A percentile compares a stretch with the other conserved stretches of the same genome.
Conservation (phyloP, 73 alveolate species). For the Tetrahymena elliotti region DNA sequence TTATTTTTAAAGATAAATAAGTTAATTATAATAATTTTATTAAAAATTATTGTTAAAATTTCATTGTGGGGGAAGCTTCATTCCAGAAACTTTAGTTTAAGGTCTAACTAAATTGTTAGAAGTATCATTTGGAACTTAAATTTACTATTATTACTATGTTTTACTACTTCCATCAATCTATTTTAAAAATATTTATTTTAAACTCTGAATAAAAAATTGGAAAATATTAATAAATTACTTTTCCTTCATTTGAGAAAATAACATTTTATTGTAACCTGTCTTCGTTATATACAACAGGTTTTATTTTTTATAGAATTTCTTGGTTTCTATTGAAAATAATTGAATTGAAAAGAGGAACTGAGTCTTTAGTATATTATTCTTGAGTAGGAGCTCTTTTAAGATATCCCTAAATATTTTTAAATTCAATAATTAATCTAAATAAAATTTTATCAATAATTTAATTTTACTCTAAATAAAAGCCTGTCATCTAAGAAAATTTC, state of each 20-base stretch:
- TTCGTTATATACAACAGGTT: not conserved
- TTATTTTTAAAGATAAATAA: not conserved
- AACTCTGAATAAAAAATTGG: not conserved
- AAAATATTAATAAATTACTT: not conserved
- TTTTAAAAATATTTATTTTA: not conserved
- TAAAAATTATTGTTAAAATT: not conserved
- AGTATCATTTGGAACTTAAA: not conserved
- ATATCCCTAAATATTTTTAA: not conserved
- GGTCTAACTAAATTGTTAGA: not conserved
- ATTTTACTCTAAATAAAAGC: constrained; percentile 52
- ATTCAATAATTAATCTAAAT: not conserved
- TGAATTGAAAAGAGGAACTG: not conserved
- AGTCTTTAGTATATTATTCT: not conserved
- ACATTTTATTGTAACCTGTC: not conserved
- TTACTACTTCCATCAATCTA: not conserved
- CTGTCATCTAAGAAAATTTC: constrained; percentile 64
- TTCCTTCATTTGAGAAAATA: not conserved
- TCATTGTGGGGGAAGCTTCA: not conserved
- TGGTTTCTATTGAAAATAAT: not conserved
- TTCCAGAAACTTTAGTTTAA: not conserved
- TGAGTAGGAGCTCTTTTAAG: not conserved
- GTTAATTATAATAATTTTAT: too few species aligned
- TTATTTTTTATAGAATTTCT: not conserved
- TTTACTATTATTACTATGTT: not conserved
- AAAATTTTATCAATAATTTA: not conserved